phyloP scores from a whole-genome alignment of 441 rosid species.

The Arabidopsis hybrid region DNA sequence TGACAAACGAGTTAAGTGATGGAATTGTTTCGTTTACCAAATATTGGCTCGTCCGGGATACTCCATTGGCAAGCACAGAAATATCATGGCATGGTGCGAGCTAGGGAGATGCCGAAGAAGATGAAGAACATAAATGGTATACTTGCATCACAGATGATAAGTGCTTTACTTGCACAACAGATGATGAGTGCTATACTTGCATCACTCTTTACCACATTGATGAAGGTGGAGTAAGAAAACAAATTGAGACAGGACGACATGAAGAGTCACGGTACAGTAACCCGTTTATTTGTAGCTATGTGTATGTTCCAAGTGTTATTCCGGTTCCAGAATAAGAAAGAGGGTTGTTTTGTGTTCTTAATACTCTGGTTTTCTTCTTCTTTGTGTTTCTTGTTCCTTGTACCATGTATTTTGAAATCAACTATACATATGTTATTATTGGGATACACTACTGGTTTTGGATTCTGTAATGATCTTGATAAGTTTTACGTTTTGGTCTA shows the following conservation, averaged over 20 bases:
- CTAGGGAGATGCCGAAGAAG: background rate
- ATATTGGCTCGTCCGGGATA: background rate
- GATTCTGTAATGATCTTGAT: background rate
- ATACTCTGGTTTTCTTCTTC: background rate
- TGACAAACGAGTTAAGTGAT: too few species aligned
- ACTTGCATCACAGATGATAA: too few species aligned
- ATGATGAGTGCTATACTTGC: background rate
- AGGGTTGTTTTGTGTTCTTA: constrained; percentile 7
- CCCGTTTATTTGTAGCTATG: background rate
- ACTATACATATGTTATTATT: background rate
- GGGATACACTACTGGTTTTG: background rate
- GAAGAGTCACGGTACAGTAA: background rate
- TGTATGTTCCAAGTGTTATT: constrained; percentile 12
- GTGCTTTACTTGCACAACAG: background rate
- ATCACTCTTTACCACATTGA: constrained; percentile 10
- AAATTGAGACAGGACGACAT: background rate
- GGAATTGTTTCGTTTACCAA: too few species aligned
- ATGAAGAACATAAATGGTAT: too few species aligned
- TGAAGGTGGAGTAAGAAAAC: constrained; percentile 5
- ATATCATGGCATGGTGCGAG: constrained; percentile 15
- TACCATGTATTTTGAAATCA: background rate
- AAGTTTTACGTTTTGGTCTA: background rate
- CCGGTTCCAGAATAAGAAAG: constrained; percentile 7
- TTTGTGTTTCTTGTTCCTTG: background rate
- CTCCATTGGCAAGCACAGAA: background rate